A percentile compares a stretch with the other conserved stretches of the same genome.
These are phyloP conservation scores for Leersia perrieri DNA, from an alignment of 176 grass and related monocot species.

Conservation along the genomic window DNA sequence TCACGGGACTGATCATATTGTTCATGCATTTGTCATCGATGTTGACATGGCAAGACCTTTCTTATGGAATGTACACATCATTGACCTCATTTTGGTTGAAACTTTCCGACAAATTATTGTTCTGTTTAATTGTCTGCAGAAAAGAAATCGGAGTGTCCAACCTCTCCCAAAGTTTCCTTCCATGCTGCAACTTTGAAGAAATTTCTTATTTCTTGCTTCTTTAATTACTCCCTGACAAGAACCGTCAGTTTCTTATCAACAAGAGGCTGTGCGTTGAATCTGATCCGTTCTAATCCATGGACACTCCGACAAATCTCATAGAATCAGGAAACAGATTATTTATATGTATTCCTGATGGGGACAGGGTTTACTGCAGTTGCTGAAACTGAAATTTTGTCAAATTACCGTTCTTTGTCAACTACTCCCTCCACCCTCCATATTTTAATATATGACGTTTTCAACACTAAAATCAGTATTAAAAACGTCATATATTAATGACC, in stretches of 20 bases:
- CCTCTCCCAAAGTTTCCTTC: constrained; percentile 36
- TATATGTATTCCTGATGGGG: background rate
- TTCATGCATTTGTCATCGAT: constrained; percentile 29
- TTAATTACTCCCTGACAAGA: constrained; percentile 1
- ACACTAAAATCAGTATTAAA: too few relatives aligned
- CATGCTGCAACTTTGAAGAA: constrained; percentile 11
- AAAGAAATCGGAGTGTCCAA: background rate
- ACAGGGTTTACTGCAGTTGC: constrained; percentile 28
- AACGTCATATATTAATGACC: too few relatives aligned
- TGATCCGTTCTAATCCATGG: constrained; percentile 25
- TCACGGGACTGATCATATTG: constrained; percentile 26
- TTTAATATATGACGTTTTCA: too few relatives aligned
- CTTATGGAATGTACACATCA: constrained; percentile 25
- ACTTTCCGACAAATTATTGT: constrained; percentile 39
- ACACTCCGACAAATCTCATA: background rate
- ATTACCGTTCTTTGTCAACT: background rate
- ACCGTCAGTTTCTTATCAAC: constrained; percentile 10
- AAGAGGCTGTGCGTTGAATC: constrained; percentile 13
- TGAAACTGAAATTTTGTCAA: background rate
- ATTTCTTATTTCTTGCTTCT: background rate
- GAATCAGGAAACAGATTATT: background rate
- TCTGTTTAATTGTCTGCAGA: constrained; percentile 2
- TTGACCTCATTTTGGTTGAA: constrained; percentile 53
- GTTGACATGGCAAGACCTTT: constrained; percentile 44
- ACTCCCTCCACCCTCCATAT: too few relatives aligned